A percentile compares a stretch with the other conserved stretches of the same genome.
Evolutionary conservation across 2,329 filamentous ascomycete genomes (phyloP).

Genomic region (Penicillium sp.): DNA sequence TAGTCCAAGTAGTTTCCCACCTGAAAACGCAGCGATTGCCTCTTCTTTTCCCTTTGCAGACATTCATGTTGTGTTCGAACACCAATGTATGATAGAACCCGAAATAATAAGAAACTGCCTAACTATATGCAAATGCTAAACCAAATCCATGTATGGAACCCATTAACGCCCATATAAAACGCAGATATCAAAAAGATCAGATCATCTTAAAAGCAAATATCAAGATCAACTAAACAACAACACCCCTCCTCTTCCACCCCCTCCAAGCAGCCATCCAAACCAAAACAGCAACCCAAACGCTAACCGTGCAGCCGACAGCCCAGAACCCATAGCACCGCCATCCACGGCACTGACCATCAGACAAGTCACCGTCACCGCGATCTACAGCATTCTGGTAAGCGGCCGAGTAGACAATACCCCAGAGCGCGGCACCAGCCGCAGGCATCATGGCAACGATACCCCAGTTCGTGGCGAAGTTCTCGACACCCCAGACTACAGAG

Average conservation of each 20-base stretch:
- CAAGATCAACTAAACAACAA: constrained; percentile 55
- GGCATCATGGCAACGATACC: constrained; percentile 92
- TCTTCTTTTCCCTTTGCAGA: neutral
- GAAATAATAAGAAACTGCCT: neutral
- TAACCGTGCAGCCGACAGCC: constrained; percentile 69
- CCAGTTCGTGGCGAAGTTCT: constrained; percentile 98
- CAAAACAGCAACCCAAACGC: constrained; percentile 72
- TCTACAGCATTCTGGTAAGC: constrained; percentile 43
- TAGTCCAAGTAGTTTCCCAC: neutral
- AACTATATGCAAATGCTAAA: neutral
- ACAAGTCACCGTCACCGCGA: constrained; percentile 34
- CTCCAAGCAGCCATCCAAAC: constrained; percentile 79
- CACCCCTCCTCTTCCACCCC: constrained; percentile 73
- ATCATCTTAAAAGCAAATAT: neutral
- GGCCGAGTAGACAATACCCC: constrained; percentile 80
- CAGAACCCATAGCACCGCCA: constrained; percentile 82
- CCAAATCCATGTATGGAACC: neutral
- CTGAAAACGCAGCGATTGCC: neutral
- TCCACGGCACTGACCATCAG: constrained; percentile 71
- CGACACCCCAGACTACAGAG: constrained; percentile 96
- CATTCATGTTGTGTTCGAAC: neutral
- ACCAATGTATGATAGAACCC: neutral
- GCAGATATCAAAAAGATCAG: neutral
- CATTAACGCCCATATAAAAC: neutral
- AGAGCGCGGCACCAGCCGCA: constrained; percentile 80